phyloP scores from a whole-genome alignment of 176 grass and related monocot species.

The Phyllostachys edulis region DNA sequence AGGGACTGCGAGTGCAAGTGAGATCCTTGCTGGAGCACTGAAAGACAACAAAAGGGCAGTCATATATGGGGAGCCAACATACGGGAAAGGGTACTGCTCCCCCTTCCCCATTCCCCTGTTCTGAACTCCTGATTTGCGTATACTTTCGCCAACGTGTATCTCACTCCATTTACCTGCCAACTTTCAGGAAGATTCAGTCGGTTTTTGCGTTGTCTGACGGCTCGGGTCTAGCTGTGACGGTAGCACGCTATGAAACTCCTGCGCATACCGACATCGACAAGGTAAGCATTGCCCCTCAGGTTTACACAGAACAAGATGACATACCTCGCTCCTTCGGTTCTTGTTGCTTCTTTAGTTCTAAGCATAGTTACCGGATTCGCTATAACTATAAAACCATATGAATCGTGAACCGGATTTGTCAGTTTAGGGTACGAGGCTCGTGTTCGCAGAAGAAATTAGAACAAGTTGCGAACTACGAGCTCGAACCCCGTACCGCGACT shows the following conservation, averaged over 20 bases:
- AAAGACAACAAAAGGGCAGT: constrained; percentile 96
- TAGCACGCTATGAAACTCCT: constrained; percentile 92
- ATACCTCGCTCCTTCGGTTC: neutral
- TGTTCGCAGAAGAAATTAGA: too few relatives aligned
- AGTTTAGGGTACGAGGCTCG: too few relatives aligned
- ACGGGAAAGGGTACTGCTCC: constrained; percentile 78
- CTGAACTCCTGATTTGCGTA: neutral
- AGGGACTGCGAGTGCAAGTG: constrained; percentile 95
- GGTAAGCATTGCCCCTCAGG: constrained; percentile 25
- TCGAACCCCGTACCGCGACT: too few relatives aligned
- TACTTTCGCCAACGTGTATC: neutral
- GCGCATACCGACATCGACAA: constrained; percentile 81
- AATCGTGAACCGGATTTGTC: too few relatives aligned
- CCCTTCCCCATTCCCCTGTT: neutral
- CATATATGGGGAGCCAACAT: constrained; percentile 88
- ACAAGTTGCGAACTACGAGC: too few relatives aligned
- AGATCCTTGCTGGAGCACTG: constrained; percentile 91
- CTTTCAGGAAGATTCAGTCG: constrained; percentile 83
- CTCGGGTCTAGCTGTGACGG: constrained; percentile 77
- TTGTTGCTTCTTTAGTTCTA: neutral
- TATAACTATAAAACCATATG: too few relatives aligned
- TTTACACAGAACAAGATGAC: neutral
- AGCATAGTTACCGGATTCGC: too few relatives aligned
- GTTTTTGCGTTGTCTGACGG: constrained; percentile 93
- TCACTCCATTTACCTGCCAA: constrained; percentile 5